A percentile compares a stretch with the other conserved stretches of the same genome.
These are phyloP conservation scores for Coemansia guatemalensis DNA, from an alignment of 192 early-diverging fungal genomes.

Conservation along the genomic window DNA sequence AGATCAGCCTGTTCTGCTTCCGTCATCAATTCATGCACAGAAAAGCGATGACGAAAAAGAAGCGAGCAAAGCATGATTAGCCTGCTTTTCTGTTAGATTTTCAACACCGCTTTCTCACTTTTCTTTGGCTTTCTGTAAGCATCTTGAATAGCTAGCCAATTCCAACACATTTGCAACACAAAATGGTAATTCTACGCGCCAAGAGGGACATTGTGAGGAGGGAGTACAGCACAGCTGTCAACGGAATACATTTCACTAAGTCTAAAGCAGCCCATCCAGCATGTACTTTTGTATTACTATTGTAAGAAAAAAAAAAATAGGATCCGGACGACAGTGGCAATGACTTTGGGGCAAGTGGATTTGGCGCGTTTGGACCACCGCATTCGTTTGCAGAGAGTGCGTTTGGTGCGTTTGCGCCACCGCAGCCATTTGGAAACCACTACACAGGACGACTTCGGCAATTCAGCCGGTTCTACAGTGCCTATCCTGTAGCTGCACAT, in stretches of 20 bases:
- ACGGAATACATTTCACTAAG: not conserved
- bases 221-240: not conserved
- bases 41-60: no score
- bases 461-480: conserved; percentile 45
- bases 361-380: conserved; percentile 5
- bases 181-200: not conserved
- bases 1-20: not conserved
- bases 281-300: not conserved
- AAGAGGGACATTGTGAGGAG: not conserved
- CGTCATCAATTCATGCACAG: not conserved
- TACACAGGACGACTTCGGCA: conserved; percentile 19
- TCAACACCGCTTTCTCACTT: no score
- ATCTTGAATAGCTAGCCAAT: not conserved
- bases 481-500: conserved; percentile 37
- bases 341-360: conserved; percentile 26
- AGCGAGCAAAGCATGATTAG: no score
- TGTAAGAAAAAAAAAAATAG: not conserved
- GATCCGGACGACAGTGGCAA: conserved; percentile 32
- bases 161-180: not conserved
- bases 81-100: no score
- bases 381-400: no score
- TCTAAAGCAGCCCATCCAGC: not conserved
- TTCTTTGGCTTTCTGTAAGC: not conserved
- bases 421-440: not conserved
- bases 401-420: no score